Conservation (phyloP, 495 filamentous ascomycete genomes). For the Aspergillus nanangensis region DNA sequence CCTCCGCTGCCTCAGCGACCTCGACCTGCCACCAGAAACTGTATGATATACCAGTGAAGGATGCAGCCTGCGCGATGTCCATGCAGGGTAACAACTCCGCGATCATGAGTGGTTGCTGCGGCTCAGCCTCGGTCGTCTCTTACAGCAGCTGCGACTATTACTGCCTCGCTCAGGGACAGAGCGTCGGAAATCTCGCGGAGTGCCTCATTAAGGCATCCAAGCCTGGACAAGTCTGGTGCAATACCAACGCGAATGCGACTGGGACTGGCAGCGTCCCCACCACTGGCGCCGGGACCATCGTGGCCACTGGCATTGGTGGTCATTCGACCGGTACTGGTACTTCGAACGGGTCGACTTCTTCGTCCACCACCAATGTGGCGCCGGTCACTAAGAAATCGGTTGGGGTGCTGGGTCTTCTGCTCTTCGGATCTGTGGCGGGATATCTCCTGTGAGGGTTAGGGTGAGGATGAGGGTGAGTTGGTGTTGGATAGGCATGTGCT, state of each 20-base stretch:
- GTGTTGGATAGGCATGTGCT: too few relatives aligned
- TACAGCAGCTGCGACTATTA: slow-evolving; percentile 40
- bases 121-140: slow-evolving; percentile 28
- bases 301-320: slow-evolving; percentile 12
- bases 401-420: not conserved
- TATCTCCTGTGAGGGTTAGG: not conserved
- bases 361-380: not conserved
- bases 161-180: slow-evolving; percentile 36
- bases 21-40: slow-evolving; percentile 22
- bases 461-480: not conserved
- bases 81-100: slow-evolving; percentile 25
- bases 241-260: slow-evolving; percentile 30
- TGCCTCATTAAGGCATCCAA: slow-evolving; percentile 32
- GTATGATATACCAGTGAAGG: slow-evolving; percentile 33
- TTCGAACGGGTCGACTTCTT: not conserved
- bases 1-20: slow-evolving; percentile 19
- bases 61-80: slow-evolving; percentile 35
- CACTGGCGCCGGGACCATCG: slow-evolving; percentile 13
- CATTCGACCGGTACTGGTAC: too few relatives aligned
- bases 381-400: not conserved
- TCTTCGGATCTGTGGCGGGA: not conserved
- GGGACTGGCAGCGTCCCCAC: slow-evolving; percentile 25
- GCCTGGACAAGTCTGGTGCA: slow-evolving; percentile 32
- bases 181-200: slow-evolving; percentile 25
- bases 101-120: slow-evolving; percentile 38